phyloP scores from a whole-genome alignment of 306 rosid genomes.

The Sophora flavescens region DNA sequence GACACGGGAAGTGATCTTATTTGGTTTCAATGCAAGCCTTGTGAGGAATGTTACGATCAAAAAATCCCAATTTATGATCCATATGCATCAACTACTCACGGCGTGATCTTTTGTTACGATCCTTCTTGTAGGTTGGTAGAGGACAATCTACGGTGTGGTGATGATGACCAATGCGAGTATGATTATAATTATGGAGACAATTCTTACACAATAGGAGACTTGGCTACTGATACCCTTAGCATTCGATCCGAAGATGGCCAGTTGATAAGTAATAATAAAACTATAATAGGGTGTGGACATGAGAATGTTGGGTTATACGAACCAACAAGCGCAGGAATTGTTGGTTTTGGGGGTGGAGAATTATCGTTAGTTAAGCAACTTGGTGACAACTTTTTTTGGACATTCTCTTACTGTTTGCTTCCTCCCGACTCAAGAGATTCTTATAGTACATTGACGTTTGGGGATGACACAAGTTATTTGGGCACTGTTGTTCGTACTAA shows the following conservation, averaged over 20 bases:
- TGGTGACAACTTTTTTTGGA: not conserved
- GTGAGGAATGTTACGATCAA: not conserved
- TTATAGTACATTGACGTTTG: constrained; percentile 23
- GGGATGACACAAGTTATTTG: not conserved
- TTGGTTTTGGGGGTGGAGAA: constrained; percentile 37
- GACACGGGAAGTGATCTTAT: constrained; percentile 39
- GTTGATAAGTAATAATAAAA: not conserved
- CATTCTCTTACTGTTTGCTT: constrained; percentile 39
- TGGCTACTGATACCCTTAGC: not conserved
- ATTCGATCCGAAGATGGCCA: not conserved
- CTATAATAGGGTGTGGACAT: constrained; percentile 29
- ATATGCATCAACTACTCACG: not conserved
- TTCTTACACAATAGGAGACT: not conserved
- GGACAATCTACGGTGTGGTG: too few species aligned
- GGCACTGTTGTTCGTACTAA: constrained; percentile 22
- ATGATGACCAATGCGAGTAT: not conserved
- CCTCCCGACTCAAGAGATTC: not conserved
- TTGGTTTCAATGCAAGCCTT: constrained; percentile 36
- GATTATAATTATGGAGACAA: not conserved
- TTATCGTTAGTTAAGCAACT: constrained; percentile 20
- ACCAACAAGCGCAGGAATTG: not conserved
- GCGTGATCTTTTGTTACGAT: not conserved
- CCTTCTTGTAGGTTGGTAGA: not conserved
- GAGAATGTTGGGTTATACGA: not conserved
- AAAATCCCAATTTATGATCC: not conserved